Evolutionary conservation across 257 asterid species (phyloP), one percentile per base, ranked within the genome.

Genomic region (Ocimum tenuiflorum): DNA sequence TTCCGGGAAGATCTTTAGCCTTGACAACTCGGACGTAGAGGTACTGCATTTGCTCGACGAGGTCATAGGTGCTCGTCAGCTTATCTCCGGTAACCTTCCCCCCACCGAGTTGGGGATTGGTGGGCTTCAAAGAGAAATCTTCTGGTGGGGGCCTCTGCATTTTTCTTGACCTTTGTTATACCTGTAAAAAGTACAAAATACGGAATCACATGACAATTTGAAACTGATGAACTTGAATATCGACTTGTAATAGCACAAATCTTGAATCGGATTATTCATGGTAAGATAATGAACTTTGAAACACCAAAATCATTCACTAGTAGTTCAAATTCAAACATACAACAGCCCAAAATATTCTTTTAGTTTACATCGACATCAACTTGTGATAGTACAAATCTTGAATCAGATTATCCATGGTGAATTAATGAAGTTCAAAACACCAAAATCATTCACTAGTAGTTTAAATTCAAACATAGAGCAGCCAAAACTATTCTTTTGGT

Each of bases 31-130:
- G 83, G 41, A 87, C 91, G 24, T 85, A 85, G 39, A 87, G 91
- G 74, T 78, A 87, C 51, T 87, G 85, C 95, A 87, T 87, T 64
- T 84, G 91, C 80, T 85, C 95, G 23, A 85, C 89, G 15, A 85
- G 86, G 75, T 83, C 95, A 82, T 87, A 87, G 71, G 91, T 87
- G 69, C 89, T 87, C 7, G 86, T 80, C 49, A 82, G 82, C 78
- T 87, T 84, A 55, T 82, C 91, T 39, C 91, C 89, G 0, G 89
- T 77, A 42, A 75, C 76, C 80, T 75, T 87, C 70, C 91, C 86
- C 19, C 91, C 95, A 78, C 89, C 89, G 2, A 87, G 82, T 75
- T 79, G 86, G 70, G 95, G 91, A 35, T 74, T 81, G 53, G 87
- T 87, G 65, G 77, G 85, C 64, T 82, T 84, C 24, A 87, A 69